These are phyloP conservation scores for Leccinum imitatum DNA, from an alignment of 768 basidiomycete species.

Conservation along the genomic window DNA sequence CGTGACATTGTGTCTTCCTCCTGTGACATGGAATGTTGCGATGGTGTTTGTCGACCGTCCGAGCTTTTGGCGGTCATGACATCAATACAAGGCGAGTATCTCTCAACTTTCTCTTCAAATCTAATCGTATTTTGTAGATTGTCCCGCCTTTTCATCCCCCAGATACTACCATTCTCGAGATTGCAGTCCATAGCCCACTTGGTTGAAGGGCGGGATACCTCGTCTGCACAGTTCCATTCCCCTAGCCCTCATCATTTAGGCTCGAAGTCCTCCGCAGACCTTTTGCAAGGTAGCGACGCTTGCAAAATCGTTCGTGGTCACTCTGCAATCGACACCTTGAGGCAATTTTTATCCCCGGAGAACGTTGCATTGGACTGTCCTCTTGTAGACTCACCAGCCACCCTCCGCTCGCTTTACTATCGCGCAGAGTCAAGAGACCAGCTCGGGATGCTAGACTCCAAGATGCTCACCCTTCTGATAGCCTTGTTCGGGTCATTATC, in stretches of 20 bases:
- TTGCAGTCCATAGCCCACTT: not conserved
- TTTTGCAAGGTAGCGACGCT: not conserved
- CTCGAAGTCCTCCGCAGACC: not conserved
- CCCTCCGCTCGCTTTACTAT: conserved; percentile 41
- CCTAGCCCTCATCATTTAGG: not conserved
- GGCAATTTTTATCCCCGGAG: conserved; percentile 15
- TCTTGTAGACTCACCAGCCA: conserved; percentile 27
- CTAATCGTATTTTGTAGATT: conserved; percentile 7
- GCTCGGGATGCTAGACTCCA: conserved; percentile 34
- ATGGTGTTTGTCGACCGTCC: conserved; percentile 61
- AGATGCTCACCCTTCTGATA: conserved; percentile 43
- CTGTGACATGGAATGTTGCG: conserved; percentile 77
- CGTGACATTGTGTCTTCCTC: not conserved
- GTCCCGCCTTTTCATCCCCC: not conserved
- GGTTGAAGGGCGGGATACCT: not conserved
- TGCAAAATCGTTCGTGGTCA: not conserved
- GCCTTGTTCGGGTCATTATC: conserved; percentile 53
- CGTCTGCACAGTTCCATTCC: not conserved
- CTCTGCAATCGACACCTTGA: conserved; percentile 17
- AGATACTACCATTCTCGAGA: conserved; percentile 1
- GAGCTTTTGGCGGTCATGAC: conserved; percentile 39
- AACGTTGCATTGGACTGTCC: conserved; percentile 11
- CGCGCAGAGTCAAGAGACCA: conserved; percentile 34
- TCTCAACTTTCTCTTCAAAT: not conserved
- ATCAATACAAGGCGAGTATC: conserved; percentile 25